Evolutionary conservation across 1,284 basidiomycete genomes (phyloP).

Genomic region (Sphaerobolus stellatus): DNA sequence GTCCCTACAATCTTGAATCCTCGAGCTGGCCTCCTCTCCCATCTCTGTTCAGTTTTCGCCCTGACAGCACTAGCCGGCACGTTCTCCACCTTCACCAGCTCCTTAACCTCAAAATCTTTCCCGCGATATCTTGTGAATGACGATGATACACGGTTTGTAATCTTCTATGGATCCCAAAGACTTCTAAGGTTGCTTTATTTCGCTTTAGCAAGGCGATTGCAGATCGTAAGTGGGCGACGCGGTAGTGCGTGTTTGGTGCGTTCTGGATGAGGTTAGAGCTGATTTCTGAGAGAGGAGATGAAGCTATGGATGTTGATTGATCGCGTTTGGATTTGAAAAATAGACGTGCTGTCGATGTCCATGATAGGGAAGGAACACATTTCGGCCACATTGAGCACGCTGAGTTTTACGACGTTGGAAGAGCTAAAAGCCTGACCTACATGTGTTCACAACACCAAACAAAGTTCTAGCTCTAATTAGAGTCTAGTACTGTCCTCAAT

Average conservation of each 20-base stretch:
- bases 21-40: slow-evolving; percentile 58
- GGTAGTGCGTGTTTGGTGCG: slow-evolving; percentile 73
- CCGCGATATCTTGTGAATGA: slow-evolving; percentile 72
- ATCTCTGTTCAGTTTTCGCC: slow-evolving; percentile 63
- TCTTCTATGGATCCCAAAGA: slow-evolving; percentile 76
- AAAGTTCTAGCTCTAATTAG: no score
- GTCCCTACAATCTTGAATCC: slow-evolving; percentile 59
- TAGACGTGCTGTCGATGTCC: no score
- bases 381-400: no score
- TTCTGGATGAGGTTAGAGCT: no score
- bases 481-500: no score
- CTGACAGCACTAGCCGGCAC: slow-evolving; percentile 63
- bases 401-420: no score
- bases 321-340: no score
- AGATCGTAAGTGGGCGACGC: slow-evolving; percentile 81
- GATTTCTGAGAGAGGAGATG: no score
- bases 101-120: slow-evolving; percentile 84
- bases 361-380: no score
- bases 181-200: slow-evolving; percentile 69
- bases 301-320: no score
- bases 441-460: no score
- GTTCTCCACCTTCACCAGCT: slow-evolving; percentile 84
- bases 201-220: slow-evolving; percentile 75
- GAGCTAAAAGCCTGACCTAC: no score
- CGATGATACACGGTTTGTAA: slow-evolving; percentile 80